A percentile compares a stretch with the other conserved stretches of the same genome.
phyloP scores from a whole-genome alignment of 768 basidiomycete genomes.

The Tricholoma sp. region DNA sequence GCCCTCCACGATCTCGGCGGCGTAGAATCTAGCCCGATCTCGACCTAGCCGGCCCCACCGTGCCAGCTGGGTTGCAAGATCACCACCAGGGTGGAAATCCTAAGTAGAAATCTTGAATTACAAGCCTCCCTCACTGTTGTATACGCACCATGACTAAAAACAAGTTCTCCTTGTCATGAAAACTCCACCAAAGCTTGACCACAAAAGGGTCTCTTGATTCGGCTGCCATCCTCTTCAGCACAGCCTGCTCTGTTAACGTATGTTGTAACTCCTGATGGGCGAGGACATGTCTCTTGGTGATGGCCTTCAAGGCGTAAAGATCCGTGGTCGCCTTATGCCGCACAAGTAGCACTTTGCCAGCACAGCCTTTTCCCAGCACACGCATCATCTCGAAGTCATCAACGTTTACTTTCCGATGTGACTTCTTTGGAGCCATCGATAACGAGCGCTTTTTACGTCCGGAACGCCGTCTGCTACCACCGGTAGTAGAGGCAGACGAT shows the following conservation, averaged over 20 bases:
- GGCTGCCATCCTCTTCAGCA: slow-evolving; percentile 90
- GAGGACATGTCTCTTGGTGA: slow-evolving; percentile 95
- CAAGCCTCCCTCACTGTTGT: background rate
- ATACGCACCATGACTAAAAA: slow-evolving; percentile 87
- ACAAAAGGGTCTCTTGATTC: slow-evolving; percentile 89
- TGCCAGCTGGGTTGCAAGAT: slow-evolving; percentile 95
- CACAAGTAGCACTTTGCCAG: slow-evolving; percentile 93
- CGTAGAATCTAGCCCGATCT: slow-evolving; percentile 94
- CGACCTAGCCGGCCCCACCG: slow-evolving; percentile 92
- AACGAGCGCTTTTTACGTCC: slow-evolving; percentile 49
- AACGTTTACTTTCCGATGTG: slow-evolving; percentile 71
- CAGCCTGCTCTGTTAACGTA: slow-evolving; percentile 94
- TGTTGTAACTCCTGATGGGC: slow-evolving; percentile 96
- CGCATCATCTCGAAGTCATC: slow-evolving; percentile 97
- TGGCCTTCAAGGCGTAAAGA: slow-evolving; percentile 93
- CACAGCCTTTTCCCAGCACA: slow-evolving; percentile 95
- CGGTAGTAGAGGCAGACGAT: slow-evolving; percentile 62
- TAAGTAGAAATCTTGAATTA: slow-evolving; percentile 17
- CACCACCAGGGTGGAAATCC: slow-evolving; percentile 96
- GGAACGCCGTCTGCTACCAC: slow-evolving; percentile 26
- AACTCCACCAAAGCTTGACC: slow-evolving; percentile 94
- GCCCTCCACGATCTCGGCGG: slow-evolving; percentile 95
- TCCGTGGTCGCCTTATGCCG: slow-evolving; percentile 67
- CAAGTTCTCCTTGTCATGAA: slow-evolving; percentile 96
- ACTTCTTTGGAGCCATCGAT: slow-evolving; percentile 43